Conservation (phyloP, 2,329 filamentous ascomycete species). For the Diplodia seriata region DNA sequence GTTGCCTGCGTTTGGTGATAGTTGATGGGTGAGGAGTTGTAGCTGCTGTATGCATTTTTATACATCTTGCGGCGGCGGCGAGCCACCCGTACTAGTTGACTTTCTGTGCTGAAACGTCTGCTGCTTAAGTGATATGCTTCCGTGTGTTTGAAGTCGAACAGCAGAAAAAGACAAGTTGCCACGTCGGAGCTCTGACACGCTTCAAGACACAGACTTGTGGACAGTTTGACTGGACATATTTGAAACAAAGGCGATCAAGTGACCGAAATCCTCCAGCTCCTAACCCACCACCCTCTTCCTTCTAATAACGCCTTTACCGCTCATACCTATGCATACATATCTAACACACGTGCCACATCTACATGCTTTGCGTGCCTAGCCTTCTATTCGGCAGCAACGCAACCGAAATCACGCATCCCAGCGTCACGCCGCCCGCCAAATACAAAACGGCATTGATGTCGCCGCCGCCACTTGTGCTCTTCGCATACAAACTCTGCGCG, state of each 20-base stretch:
- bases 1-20: neutral
- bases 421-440: constrained; percentile 61
- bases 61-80: neutral
- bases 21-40: neutral
- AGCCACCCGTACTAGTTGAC: neutral
- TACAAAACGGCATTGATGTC: constrained; percentile 61
- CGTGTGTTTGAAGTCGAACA: neutral
- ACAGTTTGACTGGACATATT: no score
- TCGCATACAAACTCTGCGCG: constrained; percentile 54
- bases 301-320: neutral
- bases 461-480: constrained; percentile 39
- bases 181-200: neutral
- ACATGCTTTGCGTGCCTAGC: constrained; percentile 44
- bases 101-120: neutral
- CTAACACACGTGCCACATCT: neutral
- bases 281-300: neutral
- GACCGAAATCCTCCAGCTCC: neutral
- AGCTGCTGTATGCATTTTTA: neutral
- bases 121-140: neutral
- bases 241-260: neutral
- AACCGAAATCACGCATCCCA: constrained; percentile 62
- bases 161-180: neutral
- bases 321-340: neutral
- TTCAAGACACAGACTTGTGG: no score
- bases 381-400: constrained; percentile 55